Percentiles rank a stretch among this genome's conserved stretches.
phyloP scores from a whole-genome alignment of 73 alveolate species.

The Effrenium voratum region DNA sequence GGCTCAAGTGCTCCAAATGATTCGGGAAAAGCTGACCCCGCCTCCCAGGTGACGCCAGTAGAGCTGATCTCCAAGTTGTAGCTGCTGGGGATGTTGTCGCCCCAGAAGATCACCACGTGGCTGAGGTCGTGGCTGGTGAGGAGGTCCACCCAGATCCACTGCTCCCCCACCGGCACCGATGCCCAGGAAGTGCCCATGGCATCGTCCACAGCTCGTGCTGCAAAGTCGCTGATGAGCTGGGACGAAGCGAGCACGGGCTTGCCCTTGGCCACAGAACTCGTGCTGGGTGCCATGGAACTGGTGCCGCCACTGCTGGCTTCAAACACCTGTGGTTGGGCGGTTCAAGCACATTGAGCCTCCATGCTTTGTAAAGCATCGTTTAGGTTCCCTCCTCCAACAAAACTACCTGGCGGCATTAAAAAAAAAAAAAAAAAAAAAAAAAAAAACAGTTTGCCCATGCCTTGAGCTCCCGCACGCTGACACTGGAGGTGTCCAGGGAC shows the following conservation, averaged over 20 bases:
- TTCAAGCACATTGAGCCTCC: no score
- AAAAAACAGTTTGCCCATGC: no score
- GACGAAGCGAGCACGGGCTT: slow-evolving; percentile 35
- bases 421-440: no score
- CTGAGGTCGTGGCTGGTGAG: not conserved
- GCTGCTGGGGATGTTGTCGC: slow-evolving; percentile 10
- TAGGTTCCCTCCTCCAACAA: no score
- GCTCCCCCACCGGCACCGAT: slow-evolving; percentile 6
- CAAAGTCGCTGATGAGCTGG: not conserved
- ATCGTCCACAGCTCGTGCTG: slow-evolving; percentile 35
- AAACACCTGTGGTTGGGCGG: no score
- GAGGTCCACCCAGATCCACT: slow-evolving; percentile 62
- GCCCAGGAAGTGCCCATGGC: slow-evolving; percentile 10
- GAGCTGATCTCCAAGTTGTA: slow-evolving; percentile 24
- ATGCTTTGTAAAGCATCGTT: no score
- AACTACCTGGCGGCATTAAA: no score
- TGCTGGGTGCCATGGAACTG: not conserved
- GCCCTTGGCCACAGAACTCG: not conserved
- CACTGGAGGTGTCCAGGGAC: no score
- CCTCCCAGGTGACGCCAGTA: not conserved
- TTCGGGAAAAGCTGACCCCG: no score
- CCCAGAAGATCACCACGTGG: slow-evolving; percentile 28
- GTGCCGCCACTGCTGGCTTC: not conserved
- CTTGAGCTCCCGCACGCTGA: no score
- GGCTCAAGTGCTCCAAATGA: no score